phyloP scores from a whole-genome alignment of 352 stramenopile species.

The Phytophthora sansomeana region DNA sequence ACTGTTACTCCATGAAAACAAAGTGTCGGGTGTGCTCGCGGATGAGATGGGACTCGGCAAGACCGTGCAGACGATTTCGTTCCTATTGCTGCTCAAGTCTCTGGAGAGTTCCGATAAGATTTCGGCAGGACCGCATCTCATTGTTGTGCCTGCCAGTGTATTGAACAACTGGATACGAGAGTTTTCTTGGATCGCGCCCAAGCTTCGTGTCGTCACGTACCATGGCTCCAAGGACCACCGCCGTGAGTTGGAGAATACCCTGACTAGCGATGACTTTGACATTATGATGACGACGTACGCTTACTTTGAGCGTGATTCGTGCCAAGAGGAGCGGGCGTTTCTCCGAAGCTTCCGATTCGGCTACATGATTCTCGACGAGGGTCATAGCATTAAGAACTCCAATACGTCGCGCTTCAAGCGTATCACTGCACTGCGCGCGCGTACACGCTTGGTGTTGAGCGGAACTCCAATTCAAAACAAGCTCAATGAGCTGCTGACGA shows the following conservation, averaged over 20 bases:
- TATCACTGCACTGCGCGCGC: conserved; percentile 79
- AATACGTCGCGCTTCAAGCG: conserved; percentile 90
- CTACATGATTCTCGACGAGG: conserved; percentile 96
- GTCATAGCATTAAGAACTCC: conserved; percentile 94
- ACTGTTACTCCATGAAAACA: conserved; percentile 79
- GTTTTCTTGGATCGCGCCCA: conserved; percentile 93
- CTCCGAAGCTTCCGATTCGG: conserved; percentile 82
- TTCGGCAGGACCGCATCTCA: conserved; percentile 80
- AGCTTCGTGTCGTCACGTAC: conserved; percentile 89
- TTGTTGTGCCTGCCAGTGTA: conserved; percentile 94
- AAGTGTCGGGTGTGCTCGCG: conserved; percentile 78
- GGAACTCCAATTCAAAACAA: conserved; percentile 93
- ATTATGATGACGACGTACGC: conserved; percentile 93
- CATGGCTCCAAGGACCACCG: conserved; percentile 76
- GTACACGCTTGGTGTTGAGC: conserved; percentile 82
- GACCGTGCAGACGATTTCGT: conserved; percentile 88
- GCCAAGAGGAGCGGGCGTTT: conserved; percentile 85
- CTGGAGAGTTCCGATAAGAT: conserved; percentile 38
- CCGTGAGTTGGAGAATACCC: conserved; percentile 59
- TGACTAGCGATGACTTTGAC: conserved; percentile 70
- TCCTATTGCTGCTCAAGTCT: conserved; percentile 70
- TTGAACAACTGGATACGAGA: conserved; percentile 95
- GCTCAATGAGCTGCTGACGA: conserved; percentile 86
- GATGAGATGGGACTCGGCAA: conserved; percentile 96
- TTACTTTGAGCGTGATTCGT: conserved; percentile 91